A percentile compares a stretch with the other conserved stretches of the same genome.
These are phyloP conservation scores for Rhizomucor pusillus DNA, from an alignment of 371 early-diverging fungal genomes.

Conservation along the genomic window DNA sequence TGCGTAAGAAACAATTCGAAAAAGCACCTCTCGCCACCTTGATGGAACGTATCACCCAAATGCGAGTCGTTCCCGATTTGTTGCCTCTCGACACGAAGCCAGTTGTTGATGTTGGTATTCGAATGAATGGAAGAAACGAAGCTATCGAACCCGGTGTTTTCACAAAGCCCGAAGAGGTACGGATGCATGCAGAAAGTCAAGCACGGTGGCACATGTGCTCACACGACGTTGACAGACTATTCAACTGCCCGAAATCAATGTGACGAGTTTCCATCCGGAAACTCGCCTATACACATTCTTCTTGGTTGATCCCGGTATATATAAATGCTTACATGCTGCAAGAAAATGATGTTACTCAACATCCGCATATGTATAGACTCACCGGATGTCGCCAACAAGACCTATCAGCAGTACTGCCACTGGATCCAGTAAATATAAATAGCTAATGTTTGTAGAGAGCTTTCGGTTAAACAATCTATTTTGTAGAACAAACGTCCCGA, in stretches of 20 bases:
- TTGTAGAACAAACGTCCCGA: conserved; percentile 59
- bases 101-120: conserved; percentile 47
- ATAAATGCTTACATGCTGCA: not conserved
- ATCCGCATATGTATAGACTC: conserved; percentile 37
- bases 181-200: not conserved
- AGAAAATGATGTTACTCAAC: not conserved
- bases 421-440: conserved; percentile 53
- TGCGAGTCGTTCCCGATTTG: conserved; percentile 80
- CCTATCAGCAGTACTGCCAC: conserved; percentile 68
- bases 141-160: conserved; percentile 61
- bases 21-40: conserved; percentile 60
- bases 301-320: conserved; percentile 68
- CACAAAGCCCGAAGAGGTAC: conserved; percentile 51
- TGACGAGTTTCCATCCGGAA: conserved; percentile 69
- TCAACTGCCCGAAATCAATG: conserved; percentile 55
- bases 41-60: conserved; percentile 74
- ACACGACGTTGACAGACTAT: conserved; percentile 37
- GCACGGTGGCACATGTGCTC: not conserved
- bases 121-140: conserved; percentile 24
- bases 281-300: conserved; percentile 68
- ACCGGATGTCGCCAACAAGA: conserved; percentile 56
- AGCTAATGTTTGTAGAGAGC: no score
- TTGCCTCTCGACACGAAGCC: conserved; percentile 54
- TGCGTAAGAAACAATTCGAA: conserved; percentile 64
- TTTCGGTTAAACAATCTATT: not conserved